phyloP scores from a whole-genome alignment of 192 early-diverging fungal species.

The Backusella luteola region DNA sequence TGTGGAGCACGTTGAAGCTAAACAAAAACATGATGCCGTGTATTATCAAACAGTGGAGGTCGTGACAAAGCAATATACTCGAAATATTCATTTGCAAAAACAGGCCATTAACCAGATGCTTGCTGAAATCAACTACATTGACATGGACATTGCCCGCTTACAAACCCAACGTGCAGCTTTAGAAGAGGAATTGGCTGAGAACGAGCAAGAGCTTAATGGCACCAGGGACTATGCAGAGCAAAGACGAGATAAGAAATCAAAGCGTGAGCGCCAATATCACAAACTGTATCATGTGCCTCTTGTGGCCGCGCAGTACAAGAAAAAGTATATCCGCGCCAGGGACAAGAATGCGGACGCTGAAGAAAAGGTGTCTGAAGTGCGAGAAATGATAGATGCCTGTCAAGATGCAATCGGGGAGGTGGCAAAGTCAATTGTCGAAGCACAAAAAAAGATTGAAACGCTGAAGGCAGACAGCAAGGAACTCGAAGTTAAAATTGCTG shows the following conservation, averaged over 20 bases:
- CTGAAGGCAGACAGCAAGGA: neutral
- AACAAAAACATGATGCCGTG: neutral
- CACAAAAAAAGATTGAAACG: conserved; percentile 2
- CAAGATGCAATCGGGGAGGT: conserved; percentile 11
- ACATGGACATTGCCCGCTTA: neutral
- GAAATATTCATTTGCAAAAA: neutral
- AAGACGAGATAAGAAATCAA: conserved; percentile 20
- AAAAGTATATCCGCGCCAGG: conserved; percentile 26
- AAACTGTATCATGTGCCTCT: conserved; percentile 25
- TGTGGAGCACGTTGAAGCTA: neutral
- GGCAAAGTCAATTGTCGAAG: neutral
- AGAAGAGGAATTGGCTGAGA: neutral
- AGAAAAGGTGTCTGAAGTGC: conserved; percentile 21
- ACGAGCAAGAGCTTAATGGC: conserved; percentile 11
- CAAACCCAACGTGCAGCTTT: neutral
- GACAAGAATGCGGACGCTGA: conserved; percentile 29
- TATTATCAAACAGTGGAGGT: neutral
- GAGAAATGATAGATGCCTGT: conserved; percentile 8
- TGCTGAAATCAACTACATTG: neutral
- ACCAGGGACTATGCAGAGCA: conserved; percentile 23
- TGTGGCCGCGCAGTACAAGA: conserved; percentile 16
- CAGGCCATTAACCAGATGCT: conserved; percentile 13
- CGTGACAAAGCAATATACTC: neutral
- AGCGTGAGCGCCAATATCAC: conserved; percentile 26
- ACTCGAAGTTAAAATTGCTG: neutral